Evolutionary conservation across 202 grass and related monocot species (phyloP).

Genomic region (Cymbopogon flexuosus): DNA sequence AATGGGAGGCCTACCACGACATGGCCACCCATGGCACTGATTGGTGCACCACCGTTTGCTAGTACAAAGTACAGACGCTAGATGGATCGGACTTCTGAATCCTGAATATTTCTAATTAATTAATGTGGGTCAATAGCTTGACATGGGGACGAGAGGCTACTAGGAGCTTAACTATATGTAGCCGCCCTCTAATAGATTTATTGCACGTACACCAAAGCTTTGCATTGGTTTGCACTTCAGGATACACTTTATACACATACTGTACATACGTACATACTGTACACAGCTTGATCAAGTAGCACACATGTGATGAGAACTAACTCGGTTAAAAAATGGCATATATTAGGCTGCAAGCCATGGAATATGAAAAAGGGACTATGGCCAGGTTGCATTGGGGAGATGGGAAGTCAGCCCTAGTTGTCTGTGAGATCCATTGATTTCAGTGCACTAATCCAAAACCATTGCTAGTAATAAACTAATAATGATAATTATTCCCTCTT

Average conservation of each 20-base stretch:
- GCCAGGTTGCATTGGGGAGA: slow-evolving; percentile 14
- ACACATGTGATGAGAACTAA: background rate
- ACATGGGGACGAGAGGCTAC: background rate
- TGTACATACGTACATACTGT: background rate
- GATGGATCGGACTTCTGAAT: slow-evolving; percentile 1
- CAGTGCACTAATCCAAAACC: background rate
- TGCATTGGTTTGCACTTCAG: slow-evolving; percentile 14
- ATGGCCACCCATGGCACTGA: background rate
- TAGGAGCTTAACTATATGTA: background rate
- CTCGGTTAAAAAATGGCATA: slow-evolving; percentile 4
- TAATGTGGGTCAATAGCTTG: slow-evolving; percentile 30
- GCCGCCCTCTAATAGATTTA: background rate
- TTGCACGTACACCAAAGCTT: slow-evolving; percentile 32
- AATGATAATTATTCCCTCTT: background rate
- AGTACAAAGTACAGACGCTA: background rate
- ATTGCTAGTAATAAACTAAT: background rate
- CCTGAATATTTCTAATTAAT: background rate
- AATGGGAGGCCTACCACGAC: background rate
- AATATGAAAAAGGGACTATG: slow-evolving; percentile 13
- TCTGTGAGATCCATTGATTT: slow-evolving; percentile 38
- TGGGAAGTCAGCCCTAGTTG: slow-evolving; percentile 41
- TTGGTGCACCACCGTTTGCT: background rate
- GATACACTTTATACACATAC: background rate
- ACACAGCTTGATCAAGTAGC: background rate
- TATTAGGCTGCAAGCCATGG: background rate